Evolutionary conservation across 352 stramenopile genomes (phyloP).

Genomic region (Phytophthora colocasiae): DNA sequence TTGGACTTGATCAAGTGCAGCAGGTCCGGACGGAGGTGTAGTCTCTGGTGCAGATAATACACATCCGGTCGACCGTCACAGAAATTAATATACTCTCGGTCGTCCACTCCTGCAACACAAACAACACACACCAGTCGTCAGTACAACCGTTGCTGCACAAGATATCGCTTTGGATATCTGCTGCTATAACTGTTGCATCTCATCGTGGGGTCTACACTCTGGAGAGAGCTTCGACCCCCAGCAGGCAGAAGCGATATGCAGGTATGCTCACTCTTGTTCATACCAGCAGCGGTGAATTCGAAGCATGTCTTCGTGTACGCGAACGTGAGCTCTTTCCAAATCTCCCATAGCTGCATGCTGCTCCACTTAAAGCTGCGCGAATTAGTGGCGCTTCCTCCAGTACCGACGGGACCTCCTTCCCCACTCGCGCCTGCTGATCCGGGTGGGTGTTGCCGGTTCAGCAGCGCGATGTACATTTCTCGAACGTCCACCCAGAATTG

Average conservation of each 20-base stretch:
- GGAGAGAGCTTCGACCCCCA: slow-evolving; percentile 23
- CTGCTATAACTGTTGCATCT: slow-evolving; percentile 13
- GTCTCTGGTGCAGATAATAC: slow-evolving; percentile 81
- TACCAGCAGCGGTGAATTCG: slow-evolving; percentile 85
- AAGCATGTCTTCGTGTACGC: slow-evolving; percentile 87
- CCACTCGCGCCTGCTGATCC: slow-evolving; percentile 15
- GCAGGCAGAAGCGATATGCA: slow-evolving; percentile 41
- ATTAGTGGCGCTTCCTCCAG: slow-evolving; percentile 42
- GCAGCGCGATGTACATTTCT: slow-evolving; percentile 73
- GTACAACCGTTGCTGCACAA: slow-evolving; percentile 14
- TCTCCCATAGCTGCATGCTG: slow-evolving; percentile 85
- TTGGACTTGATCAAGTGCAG: slow-evolving; percentile 86
- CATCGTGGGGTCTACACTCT: slow-evolving; percentile 21
- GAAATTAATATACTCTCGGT: slow-evolving; percentile 84
- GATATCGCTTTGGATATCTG: slow-evolving; percentile 17
- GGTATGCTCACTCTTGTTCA: slow-evolving; percentile 74
- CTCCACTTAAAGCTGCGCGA: slow-evolving; percentile 81
- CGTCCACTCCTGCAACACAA: slow-evolving; percentile 64
- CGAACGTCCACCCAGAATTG: slow-evolving; percentile 85
- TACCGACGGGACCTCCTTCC: slow-evolving; percentile 28
- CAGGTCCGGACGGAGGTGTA: slow-evolving; percentile 76
- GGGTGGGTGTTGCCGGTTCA: slow-evolving; percentile 42
- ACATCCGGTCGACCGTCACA: slow-evolving; percentile 77
- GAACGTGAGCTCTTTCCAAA: slow-evolving; percentile 85
- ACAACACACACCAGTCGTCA: slow-evolving; percentile 30